Percentiles rank a stretch among this genome's conserved stretches.
phyloP scores from a whole-genome alignment of 106 monocot genomes.

The Dendrobium nobile region DNA sequence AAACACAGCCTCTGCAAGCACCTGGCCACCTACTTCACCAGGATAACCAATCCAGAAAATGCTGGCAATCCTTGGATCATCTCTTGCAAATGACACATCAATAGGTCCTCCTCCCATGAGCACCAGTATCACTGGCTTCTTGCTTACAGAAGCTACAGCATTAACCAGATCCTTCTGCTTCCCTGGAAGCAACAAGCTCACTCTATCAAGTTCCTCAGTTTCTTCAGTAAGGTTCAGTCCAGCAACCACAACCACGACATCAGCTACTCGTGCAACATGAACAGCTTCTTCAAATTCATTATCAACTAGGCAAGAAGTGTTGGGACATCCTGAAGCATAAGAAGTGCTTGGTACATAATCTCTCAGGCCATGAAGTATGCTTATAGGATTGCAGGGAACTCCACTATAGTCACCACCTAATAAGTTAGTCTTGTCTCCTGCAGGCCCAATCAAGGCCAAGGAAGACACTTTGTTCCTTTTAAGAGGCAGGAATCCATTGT shows the following conservation, averaged over 20 bases:
- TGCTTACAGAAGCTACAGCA: slow-evolving; percentile 52
- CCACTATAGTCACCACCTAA: slow-evolving; percentile 77
- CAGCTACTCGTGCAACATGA: slow-evolving; percentile 46
- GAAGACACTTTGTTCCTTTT: slow-evolving; percentile 1
- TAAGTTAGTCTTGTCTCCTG: slow-evolving; percentile 39
- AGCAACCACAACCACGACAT: slow-evolving; percentile 67
- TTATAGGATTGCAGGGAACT: slow-evolving; percentile 56
- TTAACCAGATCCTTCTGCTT: slow-evolving; percentile 54
- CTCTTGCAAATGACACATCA: slow-evolving; percentile 72
- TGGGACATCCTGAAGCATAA: slow-evolving; percentile 50
- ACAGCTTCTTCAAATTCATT: slow-evolving; percentile 36
- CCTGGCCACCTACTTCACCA: slow-evolving; percentile 75
- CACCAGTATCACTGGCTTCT: slow-evolving; percentile 66
- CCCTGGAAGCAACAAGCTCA: slow-evolving; percentile 53
- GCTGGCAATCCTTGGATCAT: slow-evolving; percentile 41
- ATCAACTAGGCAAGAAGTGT: slow-evolving; percentile 30
- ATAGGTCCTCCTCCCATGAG: slow-evolving; percentile 75
- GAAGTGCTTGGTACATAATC: slow-evolving; percentile 19
- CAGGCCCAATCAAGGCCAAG: slow-evolving; percentile 66
- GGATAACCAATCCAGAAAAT: slow-evolving; percentile 94
- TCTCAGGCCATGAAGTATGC: slow-evolving; percentile 47
- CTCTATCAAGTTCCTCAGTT: slow-evolving; percentile 65
- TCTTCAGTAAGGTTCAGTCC: slow-evolving; percentile 63
- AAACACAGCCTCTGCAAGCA: slow-evolving; percentile 53
- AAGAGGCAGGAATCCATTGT: slow-evolving; percentile 31